Base-by-base conservation (phyloP, 345 rosid genomes). In the Alliaria petiolata region DNA sequence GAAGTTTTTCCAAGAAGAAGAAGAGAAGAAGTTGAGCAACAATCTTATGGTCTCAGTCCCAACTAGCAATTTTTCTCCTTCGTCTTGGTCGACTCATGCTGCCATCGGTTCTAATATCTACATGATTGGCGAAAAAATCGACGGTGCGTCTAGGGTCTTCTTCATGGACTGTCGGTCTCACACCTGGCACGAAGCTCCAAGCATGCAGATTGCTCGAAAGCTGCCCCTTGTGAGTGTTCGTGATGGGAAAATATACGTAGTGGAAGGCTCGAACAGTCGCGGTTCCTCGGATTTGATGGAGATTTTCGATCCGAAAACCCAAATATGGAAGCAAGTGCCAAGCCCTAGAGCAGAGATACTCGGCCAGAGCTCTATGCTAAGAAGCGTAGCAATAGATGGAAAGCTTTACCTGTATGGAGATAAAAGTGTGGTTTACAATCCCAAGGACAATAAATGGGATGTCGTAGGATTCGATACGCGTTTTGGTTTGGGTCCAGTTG, bases 391-490 rank as follows among this genome's bases (percentile, higher is more conserved):
- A n/a, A 7, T 34, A 0, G 34, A 20, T 0, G 34, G 14, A 66
- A 52, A 66, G 8, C 56, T 47, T 47, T 64, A 66, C 60, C 3
- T 66, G 38, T 38, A 25, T 38, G 30, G 60, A 7, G 4, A 40
- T 2, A 30, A 30, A 54, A 19, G 0, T 4, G 1, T n/a, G 25
- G 59, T 36, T 8, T 50, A 65, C 55, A 35, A 50, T 15, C 26
- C 58, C 7, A 65, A 22, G 8, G 26, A 50, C 15, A 25, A 26
- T 26, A 25, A 28, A 65, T 51, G 70, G 70, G 49, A 38, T 10
- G 49, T 16, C 4, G 86, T 79, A 55, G 87, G 74, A 47, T 87
- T 43, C 80, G 61, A 89, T 43, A 50, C 54, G 31, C 81, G 81
- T 90, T 76, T 86, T 38, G 82, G 83, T 15, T 78, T 83, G 47